A percentile compares a stretch with the other conserved stretches of the same genome.
Evolutionary conservation across 208 protist genomes (phyloP).

Genomic region (Giardia muris): DNA sequence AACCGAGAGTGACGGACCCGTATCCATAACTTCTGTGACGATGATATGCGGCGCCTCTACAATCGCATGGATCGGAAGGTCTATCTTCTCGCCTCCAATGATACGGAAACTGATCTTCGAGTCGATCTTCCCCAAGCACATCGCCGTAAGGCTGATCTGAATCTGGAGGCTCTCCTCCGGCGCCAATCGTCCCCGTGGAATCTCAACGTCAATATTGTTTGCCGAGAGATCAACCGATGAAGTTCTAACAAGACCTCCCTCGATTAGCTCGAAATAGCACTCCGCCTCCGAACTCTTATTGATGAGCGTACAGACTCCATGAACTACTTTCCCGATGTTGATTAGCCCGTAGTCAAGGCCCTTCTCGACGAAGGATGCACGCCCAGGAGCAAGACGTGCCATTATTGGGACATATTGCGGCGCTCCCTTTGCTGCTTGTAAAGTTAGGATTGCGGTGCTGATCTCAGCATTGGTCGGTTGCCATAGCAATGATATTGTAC

Average conservation of each 20-base stretch:
- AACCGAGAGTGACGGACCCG: neutral
- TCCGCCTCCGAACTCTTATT: neutral
- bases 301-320: neutral
- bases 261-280: neutral
- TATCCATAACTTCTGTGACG: neutral
- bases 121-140: neutral
- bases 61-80: neutral
- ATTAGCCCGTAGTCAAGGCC: neutral
- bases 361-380: neutral
- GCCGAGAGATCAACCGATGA: neutral
- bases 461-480: neutral
- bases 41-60: neutral
- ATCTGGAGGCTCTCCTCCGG: neutral
- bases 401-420: conserved; percentile 15
- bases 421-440: neutral
- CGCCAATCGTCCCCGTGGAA: neutral
- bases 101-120: neutral
- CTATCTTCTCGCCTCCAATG: conserved; percentile 4
- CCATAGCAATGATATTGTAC: neutral
- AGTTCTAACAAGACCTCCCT: neutral
- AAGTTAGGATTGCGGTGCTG: neutral
- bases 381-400: neutral
- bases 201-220: neutral
- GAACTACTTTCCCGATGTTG: neutral
- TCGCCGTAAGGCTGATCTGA: neutral